Evolutionary conservation across 2,329 filamentous ascomycete species (phyloP).

Genomic region (Colletotrichum cuscutae): DNA sequence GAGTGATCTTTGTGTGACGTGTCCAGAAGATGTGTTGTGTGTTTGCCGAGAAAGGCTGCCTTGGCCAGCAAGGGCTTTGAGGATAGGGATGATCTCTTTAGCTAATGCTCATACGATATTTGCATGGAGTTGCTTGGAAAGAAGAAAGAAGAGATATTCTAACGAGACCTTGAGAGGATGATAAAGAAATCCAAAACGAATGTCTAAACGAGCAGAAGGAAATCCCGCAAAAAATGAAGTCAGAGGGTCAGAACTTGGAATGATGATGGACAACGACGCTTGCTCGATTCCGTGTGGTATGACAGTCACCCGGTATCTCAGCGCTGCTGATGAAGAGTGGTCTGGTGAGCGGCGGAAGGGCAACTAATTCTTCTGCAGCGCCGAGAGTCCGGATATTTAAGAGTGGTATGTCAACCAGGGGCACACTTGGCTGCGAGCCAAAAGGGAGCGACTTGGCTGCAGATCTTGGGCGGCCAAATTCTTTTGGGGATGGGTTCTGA

Average conservation of each 20-base stretch:
- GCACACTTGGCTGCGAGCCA: conserved; percentile 2
- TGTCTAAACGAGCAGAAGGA: neutral
- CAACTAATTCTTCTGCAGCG: conserved; percentile 2
- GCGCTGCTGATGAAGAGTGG: conserved; percentile 31
- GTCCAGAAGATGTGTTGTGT: conserved; percentile 16
- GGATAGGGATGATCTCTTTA: conserved; percentile 5
- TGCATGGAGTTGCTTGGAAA: neutral
- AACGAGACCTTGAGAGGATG: neutral
- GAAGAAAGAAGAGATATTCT: neutral
- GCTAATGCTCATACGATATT: conserved; percentile 9
- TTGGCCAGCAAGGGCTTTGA: conserved; percentile 28
- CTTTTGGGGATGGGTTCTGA: conserved; percentile 11
- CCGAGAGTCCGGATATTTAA: conserved; percentile 31
- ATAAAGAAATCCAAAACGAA: conserved; percentile 3
- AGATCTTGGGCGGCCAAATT: conserved; percentile 2
- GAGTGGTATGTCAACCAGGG: conserved; percentile 23
- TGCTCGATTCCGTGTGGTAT: conserved; percentile 19
- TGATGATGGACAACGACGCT: neutral
- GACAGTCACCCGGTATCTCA: conserved; percentile 28
- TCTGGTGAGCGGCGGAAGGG: conserved; percentile 22
- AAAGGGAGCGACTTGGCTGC: conserved; percentile 21
- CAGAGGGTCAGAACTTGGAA: conserved; percentile 19
- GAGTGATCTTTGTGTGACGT: neutral
- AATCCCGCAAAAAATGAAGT: conserved; percentile 18
- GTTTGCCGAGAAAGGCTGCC: conserved; percentile 21